Base-by-base conservation (phyloP, 2,329 filamentous ascomycete species). In the Neopestalotiopsis sp. region DNA sequence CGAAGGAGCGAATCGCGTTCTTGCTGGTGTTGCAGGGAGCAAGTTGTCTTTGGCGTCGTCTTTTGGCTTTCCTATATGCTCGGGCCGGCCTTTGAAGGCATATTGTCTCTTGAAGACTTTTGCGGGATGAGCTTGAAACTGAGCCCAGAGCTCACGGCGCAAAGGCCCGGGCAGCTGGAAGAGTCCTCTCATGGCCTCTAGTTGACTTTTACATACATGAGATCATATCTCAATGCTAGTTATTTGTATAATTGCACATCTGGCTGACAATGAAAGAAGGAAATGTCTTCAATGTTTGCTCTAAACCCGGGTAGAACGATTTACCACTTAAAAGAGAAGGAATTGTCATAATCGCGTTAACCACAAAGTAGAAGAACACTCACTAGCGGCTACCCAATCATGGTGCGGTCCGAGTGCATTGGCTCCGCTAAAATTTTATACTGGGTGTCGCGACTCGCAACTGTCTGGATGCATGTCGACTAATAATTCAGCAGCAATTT, bases 1-100 rank as follows among this genome's bases (percentile, higher is more conserved):
- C 1, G 96, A 98, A 0, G 96, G 96, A 1, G 97, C 96, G 80
- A 99, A 99, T 61, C 96, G 91, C 20, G 96, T 94, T 79, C 94
- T 86, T 69, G 89, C 89, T 61, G 92, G 92, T 6, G 77, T 80
- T 34, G 83, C 81, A 34, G 89, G 87, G 17, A 88, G 82, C 62
- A 69, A 70, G 67, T 65, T 76, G 64, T 70, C 66, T 58, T 73
- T 69, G 20, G 67, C 49, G 20, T 20, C 20, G 40, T 30, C 42
- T 45, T 30, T 24, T 42, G 56, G n/a, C 56, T 67, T 59, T 30
- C 56, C 65, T n/a, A 67, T 40, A 40, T 14, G 20, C 61, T 64
- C 67, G 62, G 71, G 73, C 10, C 76, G 75, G 32, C 73, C 75
- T 38, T 73, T 72, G 70, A 78, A 77, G 61, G 73, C 75, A 57